phyloP scores from a whole-genome alignment of 495 filamentous ascomycete genomes.

The Penicillium steckii region DNA sequence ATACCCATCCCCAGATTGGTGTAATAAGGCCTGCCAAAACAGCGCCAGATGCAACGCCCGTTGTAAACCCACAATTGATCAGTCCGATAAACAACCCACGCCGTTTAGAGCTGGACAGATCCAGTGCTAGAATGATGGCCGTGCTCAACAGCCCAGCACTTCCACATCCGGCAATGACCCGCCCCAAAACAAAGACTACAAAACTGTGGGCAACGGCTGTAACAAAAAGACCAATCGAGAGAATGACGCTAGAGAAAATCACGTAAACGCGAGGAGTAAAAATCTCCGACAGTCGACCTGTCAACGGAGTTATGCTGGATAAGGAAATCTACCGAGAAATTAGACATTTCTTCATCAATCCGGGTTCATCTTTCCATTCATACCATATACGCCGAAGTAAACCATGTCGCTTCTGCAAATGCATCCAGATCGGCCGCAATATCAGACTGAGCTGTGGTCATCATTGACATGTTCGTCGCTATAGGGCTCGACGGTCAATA shows the following conservation, averaged over 20 bases:
- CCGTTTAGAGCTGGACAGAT: constrained; percentile 60
- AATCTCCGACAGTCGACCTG: constrained; percentile 64
- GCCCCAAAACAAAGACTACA: constrained; percentile 61
- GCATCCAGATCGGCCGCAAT: constrained; percentile 72
- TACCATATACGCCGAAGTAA: constrained; percentile 68
- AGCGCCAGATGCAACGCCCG: constrained; percentile 68
- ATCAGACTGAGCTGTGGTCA: constrained; percentile 70
- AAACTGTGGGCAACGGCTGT: constrained; percentile 57
- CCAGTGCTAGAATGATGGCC: constrained; percentile 65
- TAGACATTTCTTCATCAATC: constrained; percentile 1
- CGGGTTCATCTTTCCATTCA: neutral
- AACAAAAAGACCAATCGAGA: constrained; percentile 61
- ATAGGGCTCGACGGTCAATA: neutral
- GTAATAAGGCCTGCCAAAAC: constrained; percentile 65
- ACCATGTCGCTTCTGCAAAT: constrained; percentile 70
- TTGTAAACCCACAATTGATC: constrained; percentile 63
- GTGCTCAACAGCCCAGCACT: constrained; percentile 66
- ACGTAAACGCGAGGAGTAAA: constrained; percentile 65
- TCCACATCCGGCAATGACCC: constrained; percentile 63
- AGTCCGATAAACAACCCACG: constrained; percentile 70
- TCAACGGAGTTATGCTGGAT: constrained; percentile 63
- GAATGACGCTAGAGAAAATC: constrained; percentile 51
- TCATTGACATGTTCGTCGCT: constrained; percentile 73
- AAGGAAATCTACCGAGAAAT: constrained; percentile 56
- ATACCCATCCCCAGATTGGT: constrained; percentile 65